A percentile compares a stretch with the other conserved stretches of the same genome.
Conservation (phyloP, 805 yeast species). For the Lipomyces japonicus region DNA sequence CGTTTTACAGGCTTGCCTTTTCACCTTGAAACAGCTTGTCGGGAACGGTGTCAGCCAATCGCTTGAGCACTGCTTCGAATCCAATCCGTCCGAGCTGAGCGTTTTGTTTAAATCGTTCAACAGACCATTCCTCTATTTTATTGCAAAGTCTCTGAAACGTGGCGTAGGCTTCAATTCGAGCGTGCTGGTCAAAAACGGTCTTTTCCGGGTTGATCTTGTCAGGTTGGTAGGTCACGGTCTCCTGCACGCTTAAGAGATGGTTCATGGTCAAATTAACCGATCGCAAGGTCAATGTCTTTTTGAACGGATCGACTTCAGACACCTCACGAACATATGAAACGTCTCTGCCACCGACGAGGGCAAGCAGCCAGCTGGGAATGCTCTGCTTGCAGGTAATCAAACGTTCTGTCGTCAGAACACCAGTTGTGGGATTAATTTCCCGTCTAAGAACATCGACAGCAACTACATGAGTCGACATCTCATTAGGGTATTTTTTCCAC, state of each 20-base stretch:
- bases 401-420: slow-evolving; percentile 71
- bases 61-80: slow-evolving; percentile 70
- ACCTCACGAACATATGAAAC: slow-evolving; percentile 83
- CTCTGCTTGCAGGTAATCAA: slow-evolving; percentile 83
- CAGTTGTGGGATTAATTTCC: slow-evolving; percentile 53
- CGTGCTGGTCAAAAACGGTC: slow-evolving; percentile 67
- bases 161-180: slow-evolving; percentile 84
- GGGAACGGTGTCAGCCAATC: slow-evolving; percentile 30
- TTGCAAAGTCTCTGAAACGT: slow-evolving; percentile 65
- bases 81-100: slow-evolving; percentile 79
- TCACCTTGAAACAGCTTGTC: slow-evolving; percentile 14
- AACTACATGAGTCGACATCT: slow-evolving; percentile 83
- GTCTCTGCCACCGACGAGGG: slow-evolving; percentile 67
- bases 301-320: slow-evolving; percentile 69
- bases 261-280: slow-evolving; percentile 84
- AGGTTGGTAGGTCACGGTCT: slow-evolving; percentile 79
- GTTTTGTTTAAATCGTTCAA: slow-evolving; percentile 82
- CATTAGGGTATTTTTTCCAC: slow-evolving; percentile 97
- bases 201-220: slow-evolving; percentile 49
- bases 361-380: slow-evolving; percentile 76
- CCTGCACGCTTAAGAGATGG: slow-evolving; percentile 72
- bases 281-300: slow-evolving; percentile 66
- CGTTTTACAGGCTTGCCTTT: not conserved
- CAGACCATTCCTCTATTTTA: slow-evolving; percentile 88
- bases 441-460: slow-evolving; percentile 86